These are phyloP conservation scores for Salix brachista DNA, from an alignment of 345 rosid species.

Conservation along the genomic window DNA sequence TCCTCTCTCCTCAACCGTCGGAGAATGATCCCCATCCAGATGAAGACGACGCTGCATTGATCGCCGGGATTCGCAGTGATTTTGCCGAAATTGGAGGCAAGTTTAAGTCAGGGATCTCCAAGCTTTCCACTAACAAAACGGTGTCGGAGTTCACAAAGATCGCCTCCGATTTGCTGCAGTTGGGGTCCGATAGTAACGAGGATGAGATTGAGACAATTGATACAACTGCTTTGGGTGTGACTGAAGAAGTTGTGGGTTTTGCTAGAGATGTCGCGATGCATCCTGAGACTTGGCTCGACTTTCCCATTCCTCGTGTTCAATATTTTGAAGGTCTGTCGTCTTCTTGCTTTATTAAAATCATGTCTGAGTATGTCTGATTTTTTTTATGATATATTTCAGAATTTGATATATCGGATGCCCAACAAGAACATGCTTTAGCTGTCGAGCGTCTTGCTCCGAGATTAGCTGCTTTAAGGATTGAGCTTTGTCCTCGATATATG, in stretches of 20 bases:
- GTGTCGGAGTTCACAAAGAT: constrained; percentile 68
- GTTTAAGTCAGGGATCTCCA: constrained; percentile 62
- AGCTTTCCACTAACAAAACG: constrained; percentile 49
- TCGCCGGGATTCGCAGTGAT: constrained; percentile 60
- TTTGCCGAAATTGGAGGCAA: constrained; percentile 64
- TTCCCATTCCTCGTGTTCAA: constrained; percentile 62
- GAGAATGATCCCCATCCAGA: constrained; percentile 17
- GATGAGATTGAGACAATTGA: constrained; percentile 37
- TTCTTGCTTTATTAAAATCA: not conserved
- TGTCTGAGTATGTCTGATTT: not conserved
- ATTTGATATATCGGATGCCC: constrained; percentile 90
- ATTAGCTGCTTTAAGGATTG: constrained; percentile 76
- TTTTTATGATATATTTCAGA: constrained; percentile 29
- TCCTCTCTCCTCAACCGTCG: constrained; percentile 76
- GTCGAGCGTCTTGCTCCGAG: constrained; percentile 76
- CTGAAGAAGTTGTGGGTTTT: constrained; percentile 74
- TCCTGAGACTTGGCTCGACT: constrained; percentile 94
- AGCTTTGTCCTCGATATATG: constrained; percentile 91
- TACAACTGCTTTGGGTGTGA: constrained; percentile 53
- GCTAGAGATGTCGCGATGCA: constrained; percentile 84
- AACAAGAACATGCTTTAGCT: constrained; percentile 89
- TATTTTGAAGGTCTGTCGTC: constrained; percentile 59
- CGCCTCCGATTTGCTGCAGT: constrained; percentile 50
- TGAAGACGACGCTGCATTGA: constrained; percentile 24
- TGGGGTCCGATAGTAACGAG: constrained; percentile 45